Base-by-base conservation (phyloP, 2,329 filamentous ascomycete genomes). In the Botrytis porri region DNA sequence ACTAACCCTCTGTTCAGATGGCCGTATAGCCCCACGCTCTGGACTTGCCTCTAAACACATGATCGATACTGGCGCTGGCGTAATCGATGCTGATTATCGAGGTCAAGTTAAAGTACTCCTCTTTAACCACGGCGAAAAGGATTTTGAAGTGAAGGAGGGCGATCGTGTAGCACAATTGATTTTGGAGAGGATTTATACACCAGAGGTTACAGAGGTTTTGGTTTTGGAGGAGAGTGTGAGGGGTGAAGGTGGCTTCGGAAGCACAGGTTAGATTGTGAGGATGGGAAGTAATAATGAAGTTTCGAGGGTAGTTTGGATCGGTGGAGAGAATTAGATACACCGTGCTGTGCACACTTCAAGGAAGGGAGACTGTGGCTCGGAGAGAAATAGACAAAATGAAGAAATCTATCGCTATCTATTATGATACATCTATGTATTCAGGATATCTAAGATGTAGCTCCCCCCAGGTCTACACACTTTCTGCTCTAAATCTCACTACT, bases 41-140 rank as follows among this genome's bases (percentile, higher is more conserved):
- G 94, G 94, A 65, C 90, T 97, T 51, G 95, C 95, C 3, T 87
- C 90, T 74, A 99, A 99, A 85, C 90, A 98, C 85, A 96, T 95
- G 84, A 98, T 99, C 82, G 94, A 98, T 82, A 96, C 93, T 0
- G 94, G 97, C 75, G 96, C 96, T 0, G 96, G 96, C 71, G 96
- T 99, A 76, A 98, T 99, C 79, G 96, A 99, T 83, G 95, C 95
- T 48, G 96, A 99, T 83, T 99, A 99, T 85, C 89, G 96, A 51
- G 96, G 96, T 32, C 93, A 93, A 77, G 92, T 99, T 79, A 97
- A 97, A 86, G 92, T 99, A 39, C 87, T 99, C 77, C 88, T 99
- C 70, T 98, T 98, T 83, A 99, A 99, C 85, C 91, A 97, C 82
- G 88, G 88, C 69, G 94, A 97, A 69, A 84, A 84, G 59, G 94